Percentiles rank a stretch among this genome's conserved stretches.
phyloP scores from a whole-genome alignment of 2,329 filamentous ascomycete species.

The Fusarium stilboides region DNA sequence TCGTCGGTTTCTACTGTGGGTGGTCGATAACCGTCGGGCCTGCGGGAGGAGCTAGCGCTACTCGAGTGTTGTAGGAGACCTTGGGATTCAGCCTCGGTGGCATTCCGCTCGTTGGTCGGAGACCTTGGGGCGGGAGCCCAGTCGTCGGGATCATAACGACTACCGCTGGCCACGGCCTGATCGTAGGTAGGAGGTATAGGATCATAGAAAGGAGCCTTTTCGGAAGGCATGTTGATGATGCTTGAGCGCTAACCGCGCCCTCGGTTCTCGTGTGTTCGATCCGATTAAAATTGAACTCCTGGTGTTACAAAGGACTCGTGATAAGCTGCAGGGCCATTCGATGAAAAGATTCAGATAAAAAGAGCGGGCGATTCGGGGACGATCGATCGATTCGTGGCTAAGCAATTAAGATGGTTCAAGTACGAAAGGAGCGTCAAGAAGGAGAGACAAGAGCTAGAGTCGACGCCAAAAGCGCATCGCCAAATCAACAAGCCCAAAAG shows the following conservation, averaged over 20 bases:
- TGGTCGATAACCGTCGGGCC: slow-evolving; percentile 76
- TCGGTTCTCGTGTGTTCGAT: slow-evolving; percentile 29
- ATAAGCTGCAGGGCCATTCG: slow-evolving; percentile 35
- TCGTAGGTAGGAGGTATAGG: slow-evolving; percentile 62
- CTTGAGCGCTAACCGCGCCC: slow-evolving; percentile 41
- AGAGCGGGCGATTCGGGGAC: slow-evolving; percentile 35
- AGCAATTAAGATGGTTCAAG: slow-evolving; percentile 34
- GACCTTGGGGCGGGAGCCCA: slow-evolving; percentile 53
- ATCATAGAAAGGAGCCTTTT: slow-evolving; percentile 61
- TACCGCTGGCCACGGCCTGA: slow-evolving; percentile 57
- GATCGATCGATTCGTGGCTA: slow-evolving; percentile 21
- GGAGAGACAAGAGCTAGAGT: slow-evolving; percentile 44
- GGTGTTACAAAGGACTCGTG: slow-evolving; percentile 21
- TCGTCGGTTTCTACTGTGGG: slow-evolving; percentile 86
- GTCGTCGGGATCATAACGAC: slow-evolving; percentile 52
- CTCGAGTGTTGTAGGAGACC: slow-evolving; percentile 76
- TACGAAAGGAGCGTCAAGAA: slow-evolving; percentile 49
- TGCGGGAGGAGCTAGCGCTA: slow-evolving; percentile 59
- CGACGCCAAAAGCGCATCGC: slow-evolving; percentile 44
- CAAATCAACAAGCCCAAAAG: slow-evolving; percentile 31
- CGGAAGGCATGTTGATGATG: slow-evolving; percentile 54
- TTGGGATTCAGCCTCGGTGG: slow-evolving; percentile 82
- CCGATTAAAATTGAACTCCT: slow-evolving; percentile 11
- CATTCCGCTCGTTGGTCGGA: slow-evolving; percentile 69
- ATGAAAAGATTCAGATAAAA: slow-evolving; percentile 26